Evolutionary conservation across 768 basidiomycete genomes (phyloP), one percentile per base, ranked within the genome.

Genomic region (Leccinellum luteum): DNA sequence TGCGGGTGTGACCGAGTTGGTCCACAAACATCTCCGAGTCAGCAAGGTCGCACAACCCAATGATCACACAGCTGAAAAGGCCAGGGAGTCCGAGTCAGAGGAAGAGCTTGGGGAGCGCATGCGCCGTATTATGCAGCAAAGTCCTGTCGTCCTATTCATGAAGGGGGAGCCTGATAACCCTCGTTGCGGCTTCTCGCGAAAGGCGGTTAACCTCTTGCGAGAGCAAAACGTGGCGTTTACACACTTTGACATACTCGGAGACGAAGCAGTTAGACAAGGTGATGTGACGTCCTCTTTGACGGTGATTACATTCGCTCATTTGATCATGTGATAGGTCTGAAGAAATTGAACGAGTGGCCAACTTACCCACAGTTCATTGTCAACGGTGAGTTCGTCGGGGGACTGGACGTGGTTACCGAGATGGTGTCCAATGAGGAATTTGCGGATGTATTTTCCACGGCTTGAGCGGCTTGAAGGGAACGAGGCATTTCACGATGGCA

Each of bases 331-430:
- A 31, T 60, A 85, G 93, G 83, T 68, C 80, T 87, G 52, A 87
- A 87, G 74, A 82, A 78, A 60, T 67, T 92, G 59, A 95, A 95
- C 67, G 82, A 94, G 59, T 95, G 93, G 93, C 93, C 93, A 0
- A 96, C 90, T 4, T 92, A 82, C 76, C 90, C 91, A 3, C 91
- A 93, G 68, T 77, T 96, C 21, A 89, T 94, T 61, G 78, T 94
- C 51, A 85, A 91, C 3, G 95, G 97, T 6, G 93, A 98, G 70
- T 80, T 99, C 17, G 86, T 97, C 15, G 96, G 96, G n/a, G 96
- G 96, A 4, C 74, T 98, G 52, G 96, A 99, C 69, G 87, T 98
- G 52, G 83, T 95, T 23, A 83, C 85, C 70, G 96, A 98, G 75
- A 90, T 95, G 90, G 83, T 82, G 14, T 83, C 87, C 31, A 86